Evolutionary conservation across 345 rosid genomes (phyloP).

Genomic region (Sonneratia alba): DNA sequence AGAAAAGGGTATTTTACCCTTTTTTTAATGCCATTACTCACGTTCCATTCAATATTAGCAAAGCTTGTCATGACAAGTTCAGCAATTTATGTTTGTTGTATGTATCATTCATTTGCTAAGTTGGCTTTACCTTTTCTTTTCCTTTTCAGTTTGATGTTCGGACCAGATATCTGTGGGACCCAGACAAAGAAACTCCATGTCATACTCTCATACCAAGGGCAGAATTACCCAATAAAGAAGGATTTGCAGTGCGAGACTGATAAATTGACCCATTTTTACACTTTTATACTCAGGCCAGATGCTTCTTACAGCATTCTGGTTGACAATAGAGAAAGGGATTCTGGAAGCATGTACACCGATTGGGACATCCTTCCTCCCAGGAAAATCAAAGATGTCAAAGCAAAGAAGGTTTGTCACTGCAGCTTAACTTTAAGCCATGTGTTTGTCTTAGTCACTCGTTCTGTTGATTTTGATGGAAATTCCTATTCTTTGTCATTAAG

Average conservation of each 20-base stretch:
- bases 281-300: slow-evolving; percentile 88
- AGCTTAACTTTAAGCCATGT: not conserved
- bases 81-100: not conserved
- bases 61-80: not conserved
- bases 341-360: slow-evolving; percentile 89
- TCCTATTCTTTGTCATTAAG: not conserved
- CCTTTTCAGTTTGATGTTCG: slow-evolving; percentile 81
- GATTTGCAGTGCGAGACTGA: slow-evolving; percentile 90
- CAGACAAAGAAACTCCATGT: slow-evolving; percentile 88
- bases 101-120: not conserved
- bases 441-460: not conserved
- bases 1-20: not conserved
- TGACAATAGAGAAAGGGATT: slow-evolving; percentile 82
- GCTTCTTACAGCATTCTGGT: slow-evolving; percentile 74
- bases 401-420: slow-evolving; percentile 50
- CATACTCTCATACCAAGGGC: slow-evolving; percentile 91
- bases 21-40: not conserved
- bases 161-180: slow-evolving; percentile 91
- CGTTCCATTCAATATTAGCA: not conserved
- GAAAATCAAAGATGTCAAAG: slow-evolving; percentile 62
- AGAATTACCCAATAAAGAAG: slow-evolving; percentile 82
- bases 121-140: not conserved
- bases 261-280: slow-evolving; percentile 86
- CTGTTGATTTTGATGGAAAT: not conserved
- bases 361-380: slow-evolving; percentile 96